Evolutionary conservation across 352 stramenopile genomes (phyloP).

Genomic region (Phytophthora sp.): DNA sequence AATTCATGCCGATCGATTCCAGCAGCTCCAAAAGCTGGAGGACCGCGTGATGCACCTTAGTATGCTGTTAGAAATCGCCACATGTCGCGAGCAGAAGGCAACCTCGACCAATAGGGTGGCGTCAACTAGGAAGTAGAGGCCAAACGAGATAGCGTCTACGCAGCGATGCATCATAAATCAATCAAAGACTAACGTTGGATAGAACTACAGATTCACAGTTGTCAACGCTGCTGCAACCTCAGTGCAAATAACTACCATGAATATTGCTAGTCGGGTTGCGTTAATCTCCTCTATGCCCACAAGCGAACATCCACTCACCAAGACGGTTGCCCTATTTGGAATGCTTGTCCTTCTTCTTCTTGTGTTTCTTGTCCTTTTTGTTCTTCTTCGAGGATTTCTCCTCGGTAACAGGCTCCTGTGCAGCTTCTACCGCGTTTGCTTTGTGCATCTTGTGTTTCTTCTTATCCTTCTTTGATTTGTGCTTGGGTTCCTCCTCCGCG

Average conservation of each 20-base stretch:
- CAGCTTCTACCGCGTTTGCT: constrained; percentile 5
- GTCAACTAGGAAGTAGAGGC: constrained; percentile 16
- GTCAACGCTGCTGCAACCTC: too few relatives aligned
- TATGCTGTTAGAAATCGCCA: constrained; percentile 75
- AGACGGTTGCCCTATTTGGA: constrained; percentile 24
- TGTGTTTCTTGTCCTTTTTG: constrained; percentile 54
- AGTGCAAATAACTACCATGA: constrained; percentile 24
- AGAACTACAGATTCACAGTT: too few relatives aligned
- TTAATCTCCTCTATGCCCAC: constrained; percentile 17
- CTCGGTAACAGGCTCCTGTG: background rate
- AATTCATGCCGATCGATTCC: constrained; percentile 58
- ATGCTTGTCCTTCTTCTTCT: constrained; percentile 54
- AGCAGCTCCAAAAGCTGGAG: constrained; percentile 52
- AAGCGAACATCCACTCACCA: constrained; percentile 2
- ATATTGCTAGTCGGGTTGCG: constrained; percentile 8
- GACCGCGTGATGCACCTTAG: constrained; percentile 66
- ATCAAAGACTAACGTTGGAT: constrained; percentile 16
- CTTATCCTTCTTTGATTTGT: constrained; percentile 40
- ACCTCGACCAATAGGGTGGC: background rate
- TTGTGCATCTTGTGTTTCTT: constrained; percentile 59
- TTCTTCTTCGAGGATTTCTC: constrained; percentile 35
- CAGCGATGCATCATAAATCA: too few relatives aligned
- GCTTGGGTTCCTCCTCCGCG: constrained; percentile 27
- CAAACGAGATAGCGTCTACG: too few relatives aligned
- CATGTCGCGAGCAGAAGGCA: constrained; percentile 30